phyloP scores from a whole-genome alignment of 164 flowering plant genomes.

The Chimonanthus salicifolius region DNA sequence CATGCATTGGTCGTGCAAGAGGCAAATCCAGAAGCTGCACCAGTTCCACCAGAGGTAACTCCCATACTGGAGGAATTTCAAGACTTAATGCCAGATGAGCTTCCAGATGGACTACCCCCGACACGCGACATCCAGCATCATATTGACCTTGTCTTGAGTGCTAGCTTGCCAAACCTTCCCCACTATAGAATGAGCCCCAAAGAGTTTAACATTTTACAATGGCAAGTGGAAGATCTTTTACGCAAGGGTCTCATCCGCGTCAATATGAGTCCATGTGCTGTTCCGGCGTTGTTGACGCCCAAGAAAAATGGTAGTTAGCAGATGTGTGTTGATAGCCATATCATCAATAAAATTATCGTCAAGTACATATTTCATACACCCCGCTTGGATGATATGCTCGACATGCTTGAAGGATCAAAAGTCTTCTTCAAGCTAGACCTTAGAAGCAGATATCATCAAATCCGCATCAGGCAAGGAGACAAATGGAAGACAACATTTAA shows the following conservation, averaged over 20 bases:
- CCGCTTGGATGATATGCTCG: not conserved
- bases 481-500: constrained; percentile 1
- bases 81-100: not conserved
- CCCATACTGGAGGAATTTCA: not conserved
- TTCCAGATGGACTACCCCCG: not conserved
- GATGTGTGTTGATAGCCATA: constrained; percentile 5
- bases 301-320: constrained; percentile 9
- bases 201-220: not conserved
- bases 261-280: not conserved
- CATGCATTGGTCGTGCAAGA: not conserved
- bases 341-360: constrained; percentile 7
- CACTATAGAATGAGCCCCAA: not conserved
- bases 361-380: not conserved
- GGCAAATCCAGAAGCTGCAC: not conserved
- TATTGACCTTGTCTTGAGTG: not conserved
- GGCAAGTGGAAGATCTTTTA: not conserved
- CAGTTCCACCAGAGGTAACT: not conserved
- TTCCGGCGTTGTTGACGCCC: not conserved
- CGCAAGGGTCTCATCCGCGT: not conserved
- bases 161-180: not conserved
- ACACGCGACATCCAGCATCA: not conserved
- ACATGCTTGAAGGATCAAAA: not conserved
- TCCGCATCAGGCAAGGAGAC: not conserved
- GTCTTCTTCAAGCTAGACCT: not conserved
- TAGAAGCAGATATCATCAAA: constrained; percentile 1